Conservation (phyloP, 2,329 filamentous ascomycete species). For the Colletotrichum sp. region DNA sequence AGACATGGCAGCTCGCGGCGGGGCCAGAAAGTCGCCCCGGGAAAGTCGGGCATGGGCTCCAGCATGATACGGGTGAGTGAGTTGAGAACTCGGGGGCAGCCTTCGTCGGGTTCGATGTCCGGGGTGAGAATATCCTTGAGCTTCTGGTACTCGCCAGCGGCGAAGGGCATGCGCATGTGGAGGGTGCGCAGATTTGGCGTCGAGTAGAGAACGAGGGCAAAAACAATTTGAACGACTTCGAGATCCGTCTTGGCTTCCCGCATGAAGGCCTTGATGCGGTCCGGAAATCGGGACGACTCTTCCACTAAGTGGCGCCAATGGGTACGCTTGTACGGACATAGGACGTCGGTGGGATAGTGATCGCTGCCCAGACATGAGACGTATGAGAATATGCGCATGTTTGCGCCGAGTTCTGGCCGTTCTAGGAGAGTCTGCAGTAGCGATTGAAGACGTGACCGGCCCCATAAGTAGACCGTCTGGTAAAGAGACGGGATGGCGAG, state of each 20-base stretch:
- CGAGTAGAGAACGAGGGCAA: conserved; percentile 18
- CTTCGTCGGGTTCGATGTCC: conserved; percentile 12
- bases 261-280: conserved; percentile 10
- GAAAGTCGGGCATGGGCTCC: conserved; percentile 20
- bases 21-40: conserved; percentile 16
- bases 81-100: conserved; percentile 11
- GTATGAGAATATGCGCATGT: conserved; percentile 19
- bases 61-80: conserved; percentile 20
- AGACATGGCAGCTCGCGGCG: conserved; percentile 16
- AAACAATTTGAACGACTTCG: conserved; percentile 17
- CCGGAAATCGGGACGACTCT: conserved; percentile 2
- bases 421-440: conserved; percentile 18
- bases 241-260: conserved; percentile 11
- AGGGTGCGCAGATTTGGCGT: conserved; percentile 11
- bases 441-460: conserved; percentile 16
- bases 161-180: conserved; percentile 20
- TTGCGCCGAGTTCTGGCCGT: conserved; percentile 12
- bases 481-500: conserved; percentile 15
- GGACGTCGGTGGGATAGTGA: conserved; percentile 15
- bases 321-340: conserved; percentile 18
- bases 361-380: conserved; percentile 16
- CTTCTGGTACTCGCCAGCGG: conserved; percentile 19
- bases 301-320: conserved; percentile 13
- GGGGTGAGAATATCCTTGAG: conserved; percentile 17
- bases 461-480: conserved; percentile 18